Evolutionary conservation across 176 grass and related monocot species (phyloP).

Genomic region (Cenchrus fungigraminus): DNA sequence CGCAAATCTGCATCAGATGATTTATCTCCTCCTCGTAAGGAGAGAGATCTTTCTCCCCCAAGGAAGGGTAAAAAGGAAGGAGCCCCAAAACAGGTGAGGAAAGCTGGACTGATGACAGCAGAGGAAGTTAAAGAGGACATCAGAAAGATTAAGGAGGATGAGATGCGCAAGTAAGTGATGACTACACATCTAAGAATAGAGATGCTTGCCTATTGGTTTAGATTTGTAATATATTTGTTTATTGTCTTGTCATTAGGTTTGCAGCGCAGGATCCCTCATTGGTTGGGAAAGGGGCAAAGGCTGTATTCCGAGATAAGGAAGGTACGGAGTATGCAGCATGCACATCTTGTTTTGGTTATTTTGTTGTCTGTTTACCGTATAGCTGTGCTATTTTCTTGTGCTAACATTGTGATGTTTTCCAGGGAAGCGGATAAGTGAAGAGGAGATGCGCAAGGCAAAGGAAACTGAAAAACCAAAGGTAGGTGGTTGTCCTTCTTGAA

Average conservation of each 20-base stretch:
- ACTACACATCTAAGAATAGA: constrained; percentile 4
- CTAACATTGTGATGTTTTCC: constrained; percentile 43
- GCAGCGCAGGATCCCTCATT: constrained; percentile 62
- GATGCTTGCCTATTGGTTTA: constrained; percentile 23
- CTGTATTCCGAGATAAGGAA: constrained; percentile 80
- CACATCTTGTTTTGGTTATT: constrained; percentile 25
- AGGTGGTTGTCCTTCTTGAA: constrained; percentile 25
- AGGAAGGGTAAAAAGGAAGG: constrained; percentile 65
- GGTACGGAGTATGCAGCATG: constrained; percentile 48
- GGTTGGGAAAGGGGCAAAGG: constrained; percentile 77
- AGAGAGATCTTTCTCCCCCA: constrained; percentile 56
- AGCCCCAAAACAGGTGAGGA: constrained; percentile 48
- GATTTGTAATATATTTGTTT: constrained; percentile 39
- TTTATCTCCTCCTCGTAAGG: constrained; percentile 49
- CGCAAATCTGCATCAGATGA: constrained; percentile 45
- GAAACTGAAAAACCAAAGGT: constrained; percentile 88
- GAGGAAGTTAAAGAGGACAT: constrained; percentile 82
- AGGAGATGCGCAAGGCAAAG: constrained; percentile 77
- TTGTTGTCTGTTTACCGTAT: constrained; percentile 14
- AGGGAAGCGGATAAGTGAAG: constrained; percentile 80
- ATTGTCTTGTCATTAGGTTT: constrained; percentile 56
- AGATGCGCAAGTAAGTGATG: constrained; percentile 61
- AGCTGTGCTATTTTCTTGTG: background rate
- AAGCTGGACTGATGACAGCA: constrained; percentile 68
- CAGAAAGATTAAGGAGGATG: constrained; percentile 65